These are phyloP conservation scores for Coniella vitis DNA, from an alignment of 2,329 filamentous ascomycete genomes.

Conservation along the genomic window DNA sequence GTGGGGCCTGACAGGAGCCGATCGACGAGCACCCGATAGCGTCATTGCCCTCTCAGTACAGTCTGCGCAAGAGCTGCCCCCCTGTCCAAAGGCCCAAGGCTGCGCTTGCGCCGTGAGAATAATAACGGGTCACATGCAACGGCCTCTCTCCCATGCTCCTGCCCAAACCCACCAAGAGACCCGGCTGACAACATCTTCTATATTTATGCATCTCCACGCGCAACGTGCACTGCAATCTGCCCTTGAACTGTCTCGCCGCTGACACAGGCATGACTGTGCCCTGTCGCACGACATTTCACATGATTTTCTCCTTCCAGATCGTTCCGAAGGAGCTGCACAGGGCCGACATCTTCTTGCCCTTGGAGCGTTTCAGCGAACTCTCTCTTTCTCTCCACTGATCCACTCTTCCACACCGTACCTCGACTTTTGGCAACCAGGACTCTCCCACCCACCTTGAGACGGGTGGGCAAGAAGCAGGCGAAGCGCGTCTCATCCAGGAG, in stretches of 20 bases:
- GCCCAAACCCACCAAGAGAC: neutral
- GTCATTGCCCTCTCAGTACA: neutral
- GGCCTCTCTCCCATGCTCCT: neutral
- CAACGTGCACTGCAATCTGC: neutral
- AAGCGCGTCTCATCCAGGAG: slow-evolving; percentile 13
- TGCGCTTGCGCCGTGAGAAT: neutral
- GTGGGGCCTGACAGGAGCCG: neutral
- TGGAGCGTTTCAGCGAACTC: neutral
- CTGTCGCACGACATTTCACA: neutral
- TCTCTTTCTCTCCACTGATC: neutral
- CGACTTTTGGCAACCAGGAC: slow-evolving; percentile 4
- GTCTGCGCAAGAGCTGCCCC: too few species aligned
- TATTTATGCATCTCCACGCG: neutral
- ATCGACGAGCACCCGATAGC: neutral
- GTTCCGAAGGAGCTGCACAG: neutral
- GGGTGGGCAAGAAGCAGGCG: slow-evolving; percentile 8
- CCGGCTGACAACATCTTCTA: slow-evolving; percentile 2
- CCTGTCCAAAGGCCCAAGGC: neutral
- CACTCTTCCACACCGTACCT: neutral
- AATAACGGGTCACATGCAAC: neutral
- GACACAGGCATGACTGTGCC: neutral
- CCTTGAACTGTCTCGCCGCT: neutral
- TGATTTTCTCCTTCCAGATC: neutral
- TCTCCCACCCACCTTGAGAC: slow-evolving; percentile 6
- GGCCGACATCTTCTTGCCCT: neutral